A percentile compares a stretch with the other conserved stretches of the same genome.
These are phyloP conservation scores for Torulaspora franciscae DNA, from an alignment of 805 yeast species.

Conservation along the genomic window DNA sequence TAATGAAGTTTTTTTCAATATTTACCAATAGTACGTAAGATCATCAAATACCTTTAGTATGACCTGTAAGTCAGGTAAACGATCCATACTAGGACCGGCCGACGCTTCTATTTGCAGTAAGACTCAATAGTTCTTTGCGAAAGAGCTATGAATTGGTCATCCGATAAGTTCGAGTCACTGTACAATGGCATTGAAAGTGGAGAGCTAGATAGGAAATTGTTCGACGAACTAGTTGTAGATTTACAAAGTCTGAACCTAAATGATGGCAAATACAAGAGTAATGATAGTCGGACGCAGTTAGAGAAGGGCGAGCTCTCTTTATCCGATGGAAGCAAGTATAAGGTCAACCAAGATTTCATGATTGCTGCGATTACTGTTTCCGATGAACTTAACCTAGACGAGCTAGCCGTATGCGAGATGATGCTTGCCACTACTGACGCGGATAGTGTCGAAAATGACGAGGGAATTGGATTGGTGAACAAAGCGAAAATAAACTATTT, in stretches of 20 bases:
- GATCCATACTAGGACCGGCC: neutral
- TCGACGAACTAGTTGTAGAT: conserved; percentile 42
- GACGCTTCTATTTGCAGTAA: neutral
- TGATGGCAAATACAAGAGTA: conserved; percentile 40
- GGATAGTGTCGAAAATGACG: conserved; percentile 12
- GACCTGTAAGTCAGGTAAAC: neutral
- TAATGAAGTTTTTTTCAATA: neutral
- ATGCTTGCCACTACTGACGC: conserved; percentile 39
- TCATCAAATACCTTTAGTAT: neutral
- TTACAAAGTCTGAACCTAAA: conserved; percentile 40
- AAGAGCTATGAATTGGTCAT: conserved; percentile 27
- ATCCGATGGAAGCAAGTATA: conserved; percentile 45
- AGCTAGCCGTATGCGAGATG: conserved; percentile 66
- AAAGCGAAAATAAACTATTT: conserved; percentile 66
- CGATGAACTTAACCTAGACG: conserved; percentile 71
- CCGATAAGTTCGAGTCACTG: conserved; percentile 39
- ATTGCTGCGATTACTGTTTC: conserved; percentile 53
- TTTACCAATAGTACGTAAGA: neutral
- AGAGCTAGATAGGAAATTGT: conserved; percentile 23
- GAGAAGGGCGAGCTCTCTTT: conserved; percentile 46
- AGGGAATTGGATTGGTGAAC: conserved; percentile 41
- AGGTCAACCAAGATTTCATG: conserved; percentile 61
- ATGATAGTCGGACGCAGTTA: conserved; percentile 43
- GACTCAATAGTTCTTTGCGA: neutral
- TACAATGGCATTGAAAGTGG: conserved; percentile 43